Base-by-base conservation (phyloP, 371 early-diverging fungal species). In the Rhizopus stolonifer region DNA sequence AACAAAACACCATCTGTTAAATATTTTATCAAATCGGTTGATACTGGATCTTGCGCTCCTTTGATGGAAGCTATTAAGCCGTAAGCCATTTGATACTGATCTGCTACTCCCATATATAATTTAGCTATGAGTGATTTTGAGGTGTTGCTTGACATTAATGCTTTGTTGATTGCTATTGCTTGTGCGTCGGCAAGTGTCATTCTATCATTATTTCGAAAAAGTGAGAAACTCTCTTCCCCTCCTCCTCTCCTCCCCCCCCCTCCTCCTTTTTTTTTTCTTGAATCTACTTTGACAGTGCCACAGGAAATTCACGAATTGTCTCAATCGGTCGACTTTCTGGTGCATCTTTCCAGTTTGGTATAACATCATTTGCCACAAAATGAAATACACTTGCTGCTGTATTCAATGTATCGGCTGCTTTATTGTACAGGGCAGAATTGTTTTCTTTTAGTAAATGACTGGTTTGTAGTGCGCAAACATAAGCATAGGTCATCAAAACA, bases 41-140 rank as follows among this genome's bases (percentile, higher is more conserved):
- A 71, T 11, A 85, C 79, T 5, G 18, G 21, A 48, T 82, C 82
- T 32, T 79, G 72, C 21, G 75, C 56, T 31, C 75, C 78, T 23
- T 64, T 76, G 23, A 83, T 74, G 15, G 83, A 80, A 10, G 81
- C 77, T 9, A 85, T 67, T 32, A 85, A 60, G 0, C 85, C 83
- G 51, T 77, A 71, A 0, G 85, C 83, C 54, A 77, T 77, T 46
- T 85, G 83, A 54, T 85, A 85, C 36, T 83, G 77, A 13, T 74
- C 80, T 33, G 80, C 79, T 23, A 85, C 79, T 0, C 83, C 83
- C 46, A 85, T 79, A 18, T 78, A 79, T 13, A 85, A 56, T 23
- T 85, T 85, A 1, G 83, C 85, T 38, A 77, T 56, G 2, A 85
- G 60, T 0, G 82, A 81, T 52, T 81, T 80, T 0, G 85, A 82